Evolutionary conservation across 768 basidiomycete species (phyloP), one percentile per base, ranked within the genome.

Genomic region (Dioszegia crocea): DNA sequence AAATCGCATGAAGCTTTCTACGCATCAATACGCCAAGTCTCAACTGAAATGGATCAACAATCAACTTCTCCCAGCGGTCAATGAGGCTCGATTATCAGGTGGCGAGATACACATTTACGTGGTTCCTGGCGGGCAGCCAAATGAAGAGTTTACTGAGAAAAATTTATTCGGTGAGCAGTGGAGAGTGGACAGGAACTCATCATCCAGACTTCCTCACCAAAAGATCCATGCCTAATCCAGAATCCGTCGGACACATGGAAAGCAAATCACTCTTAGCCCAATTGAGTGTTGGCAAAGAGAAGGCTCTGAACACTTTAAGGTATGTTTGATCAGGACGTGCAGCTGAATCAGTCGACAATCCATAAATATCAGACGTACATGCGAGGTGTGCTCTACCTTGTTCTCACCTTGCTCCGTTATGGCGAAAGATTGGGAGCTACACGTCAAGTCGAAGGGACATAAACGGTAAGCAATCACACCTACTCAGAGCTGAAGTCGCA

Each of bases 21-120:
- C 93, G 8, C 81, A 88, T 21, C 87, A 91, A 76, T 99, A 98
- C 73, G 90, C 96, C 0, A 90, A 88, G 71, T 81, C 86, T 38
- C 96, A 99, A 74, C 81, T 93, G 40, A 85, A 86, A 33, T 99
- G 96, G 96, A 86, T 98, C 46, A 82, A 84, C 38, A 90, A 90
- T 72, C 94, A 96, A 76, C 77, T 98, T 14, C 75, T 96, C 33
- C 93, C 92, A 2, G 85, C 83, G 2, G 78, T 87, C 14, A 71
- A 81, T 31, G 79, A 81, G 11, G 81, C 83, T 9, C 83, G 84
- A 56, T 63, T 68, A 10, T 64, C 78, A 19, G 77, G 63, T 39
- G 63, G 64, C 29, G 68, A 65, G 17, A 70, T 74, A 0, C 47
- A 45, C 12, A 55, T 76, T 5, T 75, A 71, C 27, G 74, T 68